phyloP scores from a whole-genome alignment of 2,329 filamentous ascomycete species.

The Aspergillus sp. region DNA sequence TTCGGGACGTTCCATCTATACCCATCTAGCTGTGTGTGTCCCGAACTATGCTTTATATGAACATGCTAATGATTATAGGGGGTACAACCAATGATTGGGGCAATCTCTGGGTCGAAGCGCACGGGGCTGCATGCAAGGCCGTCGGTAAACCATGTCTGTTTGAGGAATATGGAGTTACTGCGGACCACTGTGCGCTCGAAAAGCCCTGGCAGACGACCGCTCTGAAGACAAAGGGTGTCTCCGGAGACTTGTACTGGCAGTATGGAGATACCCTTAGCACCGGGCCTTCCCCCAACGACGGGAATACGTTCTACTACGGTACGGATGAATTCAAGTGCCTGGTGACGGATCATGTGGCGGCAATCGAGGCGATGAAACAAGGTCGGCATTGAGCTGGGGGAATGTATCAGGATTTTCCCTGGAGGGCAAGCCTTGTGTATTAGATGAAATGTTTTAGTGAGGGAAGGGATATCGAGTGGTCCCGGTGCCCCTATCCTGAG shows the following conservation, averaged over 20 bases:
- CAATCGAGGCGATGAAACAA: not conserved
- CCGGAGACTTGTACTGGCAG: slow-evolving; percentile 41
- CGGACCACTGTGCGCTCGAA: slow-evolving; percentile 27
- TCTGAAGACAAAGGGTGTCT: slow-evolving; percentile 31
- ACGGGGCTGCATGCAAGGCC: slow-evolving; percentile 38
- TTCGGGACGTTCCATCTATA: slow-evolving; percentile 57
- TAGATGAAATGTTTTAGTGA: no score
- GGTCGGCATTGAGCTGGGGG: no score
- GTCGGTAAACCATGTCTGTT: slow-evolving; percentile 41
- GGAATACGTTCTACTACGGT: slow-evolving; percentile 32
- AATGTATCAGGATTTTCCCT: no score
- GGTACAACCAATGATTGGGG: slow-evolving; percentile 42
- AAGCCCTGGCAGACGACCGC: slow-evolving; percentile 36
- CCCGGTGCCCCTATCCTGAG: no score
- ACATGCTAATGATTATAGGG: slow-evolving; percentile 19
- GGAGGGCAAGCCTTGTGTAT: no score
- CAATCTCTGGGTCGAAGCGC: slow-evolving; percentile 47
- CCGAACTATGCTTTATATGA: not conserved
- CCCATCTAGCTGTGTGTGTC: slow-evolving; percentile 41
- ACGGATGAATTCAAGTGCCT: slow-evolving; percentile 28
- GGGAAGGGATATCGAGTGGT: no score
- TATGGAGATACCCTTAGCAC: slow-evolving; percentile 29
- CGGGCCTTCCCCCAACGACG: slow-evolving; percentile 29
- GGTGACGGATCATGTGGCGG: slow-evolving; percentile 30
- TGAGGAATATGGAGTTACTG: slow-evolving; percentile 40